These are phyloP conservation scores for Chlorella vulgaris DNA, from an alignment of 139 green algal species.

Conservation along the genomic window DNA sequence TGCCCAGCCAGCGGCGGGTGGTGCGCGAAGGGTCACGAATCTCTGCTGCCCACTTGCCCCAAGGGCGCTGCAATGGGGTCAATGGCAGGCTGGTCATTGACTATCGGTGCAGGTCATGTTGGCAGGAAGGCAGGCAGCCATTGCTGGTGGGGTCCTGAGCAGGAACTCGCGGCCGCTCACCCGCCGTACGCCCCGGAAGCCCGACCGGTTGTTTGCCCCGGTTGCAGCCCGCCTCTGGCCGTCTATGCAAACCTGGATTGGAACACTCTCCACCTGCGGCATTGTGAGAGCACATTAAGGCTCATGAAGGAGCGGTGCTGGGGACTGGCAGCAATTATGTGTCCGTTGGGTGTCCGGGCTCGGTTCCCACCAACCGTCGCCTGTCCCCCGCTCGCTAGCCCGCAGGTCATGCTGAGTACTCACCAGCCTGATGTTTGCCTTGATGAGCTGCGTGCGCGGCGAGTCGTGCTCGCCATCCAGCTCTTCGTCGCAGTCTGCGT, in stretches of 20 bases:
- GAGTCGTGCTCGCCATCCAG: constrained; percentile 11
- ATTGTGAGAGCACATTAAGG: no score
- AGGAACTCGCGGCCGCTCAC: no score
- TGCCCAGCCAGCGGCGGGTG: constrained; percentile 81
- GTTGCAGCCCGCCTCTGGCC: constrained; percentile 10
- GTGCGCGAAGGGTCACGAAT: constrained; percentile 73
- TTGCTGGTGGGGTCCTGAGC: neutral
- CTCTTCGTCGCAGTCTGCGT: neutral
- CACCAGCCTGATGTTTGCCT: constrained; percentile 34
- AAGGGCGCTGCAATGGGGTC: constrained; percentile 57
- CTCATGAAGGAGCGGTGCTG: neutral
- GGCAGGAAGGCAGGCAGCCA: neutral
- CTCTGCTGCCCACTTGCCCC: constrained; percentile 84
- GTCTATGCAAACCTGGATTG: constrained; percentile 21
- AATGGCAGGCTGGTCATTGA: neutral
- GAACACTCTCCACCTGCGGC: constrained; percentile 13
- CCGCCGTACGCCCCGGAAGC: constrained; percentile 73
- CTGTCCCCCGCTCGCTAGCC: no score
- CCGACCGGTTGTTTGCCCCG: constrained; percentile 60
- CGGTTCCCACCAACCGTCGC: neutral
- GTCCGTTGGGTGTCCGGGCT: neutral
- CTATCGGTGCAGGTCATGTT: neutral
- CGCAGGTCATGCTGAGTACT: neutral
- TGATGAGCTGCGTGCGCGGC: constrained; percentile 38
- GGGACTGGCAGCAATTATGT: neutral